These are phyloP conservation scores for Melanomma pulvis-pyrius DNA, from an alignment of 495 filamentous ascomycete species.

Conservation along the genomic window DNA sequence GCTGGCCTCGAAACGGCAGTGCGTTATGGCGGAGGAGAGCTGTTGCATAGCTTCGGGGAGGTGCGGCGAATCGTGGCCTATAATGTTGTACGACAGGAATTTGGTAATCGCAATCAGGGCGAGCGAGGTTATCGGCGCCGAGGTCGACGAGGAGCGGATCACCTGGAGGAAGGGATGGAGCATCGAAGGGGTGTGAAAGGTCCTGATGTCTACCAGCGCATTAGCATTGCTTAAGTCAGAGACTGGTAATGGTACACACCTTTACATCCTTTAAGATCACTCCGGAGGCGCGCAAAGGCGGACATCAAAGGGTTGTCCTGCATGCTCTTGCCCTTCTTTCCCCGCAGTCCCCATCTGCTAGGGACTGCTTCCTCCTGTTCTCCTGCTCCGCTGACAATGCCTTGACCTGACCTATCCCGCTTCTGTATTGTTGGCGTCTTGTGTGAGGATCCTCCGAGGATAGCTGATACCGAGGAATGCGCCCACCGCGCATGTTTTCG, in stretches of 20 bases:
- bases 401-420: slow-evolving; percentile 34
- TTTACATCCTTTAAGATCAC: slow-evolving; percentile 88
- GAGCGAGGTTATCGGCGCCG: slow-evolving; percentile 92
- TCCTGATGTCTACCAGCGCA: slow-evolving; percentile 69
- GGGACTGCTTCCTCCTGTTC: slow-evolving; percentile 55
- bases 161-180: slow-evolving; percentile 97
- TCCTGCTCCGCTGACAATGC: slow-evolving; percentile 7
- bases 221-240: slow-evolving; percentile 23
- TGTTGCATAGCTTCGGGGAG: slow-evolving; percentile 92
- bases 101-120: slow-evolving; percentile 95
- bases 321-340: slow-evolving; percentile 97
- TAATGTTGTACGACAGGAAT: slow-evolving; percentile 93
- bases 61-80: slow-evolving; percentile 77
- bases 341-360: slow-evolving; percentile 84
- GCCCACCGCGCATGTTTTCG: slow-evolving; percentile 96
- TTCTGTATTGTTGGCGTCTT: slow-evolving; percentile 38
- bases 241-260: slow-evolving; percentile 47
- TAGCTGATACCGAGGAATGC: slow-evolving; percentile 94
- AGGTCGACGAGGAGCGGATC: slow-evolving; percentile 93
- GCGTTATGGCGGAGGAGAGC: slow-evolving; percentile 91
- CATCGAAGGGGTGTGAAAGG: slow-evolving; percentile 85
- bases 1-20: slow-evolving; percentile 96
- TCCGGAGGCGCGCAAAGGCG: slow-evolving; percentile 86
- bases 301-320: slow-evolving; percentile 97
- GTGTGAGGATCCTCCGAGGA: slow-evolving; percentile 68